Conservation (phyloP, 2,329 filamentous ascomycete genomes). For the Sporothrix pallida region DNA sequence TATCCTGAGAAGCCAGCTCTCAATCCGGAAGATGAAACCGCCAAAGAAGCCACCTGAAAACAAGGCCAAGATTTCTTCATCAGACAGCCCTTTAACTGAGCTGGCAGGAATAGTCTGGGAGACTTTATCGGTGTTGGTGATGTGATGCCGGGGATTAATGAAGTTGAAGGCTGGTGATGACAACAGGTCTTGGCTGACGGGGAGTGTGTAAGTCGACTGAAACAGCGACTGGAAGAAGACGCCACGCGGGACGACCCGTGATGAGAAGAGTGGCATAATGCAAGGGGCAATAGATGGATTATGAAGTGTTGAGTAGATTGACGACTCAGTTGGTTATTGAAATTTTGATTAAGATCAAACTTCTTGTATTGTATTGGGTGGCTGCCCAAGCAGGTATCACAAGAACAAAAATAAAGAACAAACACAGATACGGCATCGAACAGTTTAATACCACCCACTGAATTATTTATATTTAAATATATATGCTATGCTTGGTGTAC, state of each 20-base stretch:
- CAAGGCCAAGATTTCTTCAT: constrained; percentile 13
- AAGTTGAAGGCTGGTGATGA: constrained; percentile 7
- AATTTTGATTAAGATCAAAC: not conserved
- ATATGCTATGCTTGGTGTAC: not conserved
- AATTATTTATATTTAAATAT: not conserved
- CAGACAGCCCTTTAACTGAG: not conserved
- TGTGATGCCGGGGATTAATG: constrained; percentile 8
- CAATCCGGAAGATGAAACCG: constrained; percentile 17
- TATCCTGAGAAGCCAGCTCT: constrained; percentile 2
- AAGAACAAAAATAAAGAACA: not conserved
- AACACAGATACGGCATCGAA: not conserved
- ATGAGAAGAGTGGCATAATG: not conserved
- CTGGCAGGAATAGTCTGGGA: constrained; percentile 9
- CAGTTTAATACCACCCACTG: not conserved
- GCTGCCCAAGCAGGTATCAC: not conserved
- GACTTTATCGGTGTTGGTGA: not conserved
- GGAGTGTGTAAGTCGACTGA: constrained; percentile 4
- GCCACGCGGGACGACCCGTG: not conserved
- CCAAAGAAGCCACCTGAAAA: constrained; percentile 17
- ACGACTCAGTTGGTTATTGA: too few species aligned
- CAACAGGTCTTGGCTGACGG: not conserved
- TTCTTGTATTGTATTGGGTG: not conserved
- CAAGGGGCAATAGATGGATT: not conserved
- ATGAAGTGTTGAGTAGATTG: not conserved
- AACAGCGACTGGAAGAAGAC: not conserved